These are phyloP conservation scores for Scedosporium boydii DNA, from an alignment of 2,329 filamentous ascomycete genomes.

Conservation along the genomic window DNA sequence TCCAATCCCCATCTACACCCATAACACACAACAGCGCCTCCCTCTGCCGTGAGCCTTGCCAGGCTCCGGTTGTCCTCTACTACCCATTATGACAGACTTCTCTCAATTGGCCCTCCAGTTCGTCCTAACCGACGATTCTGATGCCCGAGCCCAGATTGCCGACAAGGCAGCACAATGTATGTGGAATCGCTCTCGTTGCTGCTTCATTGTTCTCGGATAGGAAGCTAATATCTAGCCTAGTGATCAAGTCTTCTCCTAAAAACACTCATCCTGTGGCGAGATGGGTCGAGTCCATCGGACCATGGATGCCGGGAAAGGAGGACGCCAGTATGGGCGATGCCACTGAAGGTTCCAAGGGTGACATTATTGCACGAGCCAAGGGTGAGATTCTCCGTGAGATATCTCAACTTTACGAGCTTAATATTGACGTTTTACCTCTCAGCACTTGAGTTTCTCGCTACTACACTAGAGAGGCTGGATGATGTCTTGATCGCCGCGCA, in stretches of 20 bases:
- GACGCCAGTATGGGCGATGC: slow-evolving; percentile 24
- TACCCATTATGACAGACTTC: slow-evolving; percentile 35
- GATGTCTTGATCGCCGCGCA: slow-evolving; percentile 40
- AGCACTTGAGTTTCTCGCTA: slow-evolving; percentile 49
- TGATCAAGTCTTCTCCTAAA: slow-evolving; percentile 31
- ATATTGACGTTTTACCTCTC: slow-evolving; percentile 7
- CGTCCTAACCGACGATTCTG: slow-evolving; percentile 40
- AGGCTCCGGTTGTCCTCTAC: not conserved
- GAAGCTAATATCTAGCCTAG: not conserved
- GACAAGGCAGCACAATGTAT: slow-evolving; percentile 35
- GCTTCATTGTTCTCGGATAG: not conserved
- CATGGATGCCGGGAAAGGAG: slow-evolving; percentile 39
- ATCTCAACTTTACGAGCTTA: not conserved
- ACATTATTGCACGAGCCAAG: slow-evolving; percentile 44
- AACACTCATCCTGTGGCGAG: slow-evolving; percentile 38
- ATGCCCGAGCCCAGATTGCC: slow-evolving; percentile 28
- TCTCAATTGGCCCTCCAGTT: slow-evolving; percentile 44
- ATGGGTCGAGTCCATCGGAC: slow-evolving; percentile 46
- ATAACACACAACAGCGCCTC: not conserved
- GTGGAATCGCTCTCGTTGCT: not conserved
- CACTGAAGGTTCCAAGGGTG: slow-evolving; percentile 32
- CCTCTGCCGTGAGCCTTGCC: not conserved
- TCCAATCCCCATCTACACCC: not conserved
- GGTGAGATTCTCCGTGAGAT: slow-evolving; percentile 20
- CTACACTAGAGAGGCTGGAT: slow-evolving; percentile 39